phyloP scores from a whole-genome alignment of 1,139 yeast species.

The Arxiozyma telluris region DNA sequence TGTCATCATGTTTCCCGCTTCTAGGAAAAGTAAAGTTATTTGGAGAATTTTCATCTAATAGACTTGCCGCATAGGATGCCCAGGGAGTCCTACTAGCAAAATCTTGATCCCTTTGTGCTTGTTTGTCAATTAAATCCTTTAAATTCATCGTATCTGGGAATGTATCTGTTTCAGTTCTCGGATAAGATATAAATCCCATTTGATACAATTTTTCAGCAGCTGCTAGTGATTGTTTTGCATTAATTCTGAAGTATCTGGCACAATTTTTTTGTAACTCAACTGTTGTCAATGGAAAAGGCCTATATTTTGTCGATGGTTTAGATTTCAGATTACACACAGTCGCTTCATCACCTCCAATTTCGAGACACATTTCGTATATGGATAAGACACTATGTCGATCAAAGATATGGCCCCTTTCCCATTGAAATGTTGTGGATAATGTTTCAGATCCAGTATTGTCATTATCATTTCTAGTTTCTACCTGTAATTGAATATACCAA shows the following conservation, averaged over 20 bases:
- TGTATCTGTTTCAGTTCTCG: constrained; percentile 93
- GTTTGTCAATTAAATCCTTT: constrained; percentile 49
- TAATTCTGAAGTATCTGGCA: constrained; percentile 59
- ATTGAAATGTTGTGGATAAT: constrained; percentile 34
- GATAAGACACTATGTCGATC: constrained; percentile 59
- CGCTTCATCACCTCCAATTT: constrained; percentile 37
- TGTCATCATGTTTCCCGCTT: constrained; percentile 75
- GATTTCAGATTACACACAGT: constrained; percentile 44
- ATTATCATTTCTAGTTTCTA: constrained; percentile 22
- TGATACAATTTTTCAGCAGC: constrained; percentile 84
- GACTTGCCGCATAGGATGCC: constrained; percentile 40
- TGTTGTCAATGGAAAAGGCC: constrained; percentile 88
- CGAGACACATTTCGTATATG: constrained; percentile 59
- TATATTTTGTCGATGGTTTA: constrained; percentile 63
- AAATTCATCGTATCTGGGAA: constrained; percentile 75
- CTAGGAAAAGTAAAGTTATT: constrained; percentile 53
- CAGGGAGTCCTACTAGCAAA: constrained; percentile 31
- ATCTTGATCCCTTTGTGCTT: constrained; percentile 35
- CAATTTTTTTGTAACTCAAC: constrained; percentile 92
- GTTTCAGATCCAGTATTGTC: constrained; percentile 15
- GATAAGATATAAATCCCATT: constrained; percentile 81
- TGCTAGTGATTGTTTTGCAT: constrained; percentile 74
- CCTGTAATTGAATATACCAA: constrained; percentile 60
- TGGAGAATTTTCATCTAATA: constrained; percentile 16
- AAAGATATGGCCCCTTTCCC: constrained; percentile 66